Evolutionary conservation across 805 yeast genomes (phyloP).

Genomic region (Ogataea nitratoaversa): DNA sequence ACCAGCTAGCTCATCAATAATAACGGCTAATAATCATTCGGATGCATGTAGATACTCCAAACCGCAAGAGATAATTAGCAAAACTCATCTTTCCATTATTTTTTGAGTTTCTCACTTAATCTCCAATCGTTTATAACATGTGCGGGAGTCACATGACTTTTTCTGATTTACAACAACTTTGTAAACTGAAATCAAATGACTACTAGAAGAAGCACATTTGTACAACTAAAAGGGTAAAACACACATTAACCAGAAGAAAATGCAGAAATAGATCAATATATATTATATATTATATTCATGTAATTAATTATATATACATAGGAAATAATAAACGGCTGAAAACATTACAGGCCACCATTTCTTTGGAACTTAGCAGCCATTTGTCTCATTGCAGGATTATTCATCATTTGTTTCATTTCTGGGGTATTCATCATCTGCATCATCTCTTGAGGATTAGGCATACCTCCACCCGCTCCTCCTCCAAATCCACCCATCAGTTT

Average conservation of each 20-base stretch:
- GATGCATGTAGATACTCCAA: no score
- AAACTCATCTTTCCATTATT: no score
- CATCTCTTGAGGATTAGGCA: constrained; percentile 47
- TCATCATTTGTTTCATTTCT: constrained; percentile 51
- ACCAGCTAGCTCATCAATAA: no score
- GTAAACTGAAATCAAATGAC: background rate
- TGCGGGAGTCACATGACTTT: background rate
- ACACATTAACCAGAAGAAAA: no score
- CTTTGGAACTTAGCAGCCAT: constrained; percentile 46
- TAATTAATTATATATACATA: no score
- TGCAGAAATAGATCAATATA: no score
- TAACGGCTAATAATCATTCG: no score
- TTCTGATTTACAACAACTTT: background rate
- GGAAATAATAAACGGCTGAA: no score
- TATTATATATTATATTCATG: no score
- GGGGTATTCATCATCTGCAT: constrained; percentile 34
- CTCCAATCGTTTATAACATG: background rate
- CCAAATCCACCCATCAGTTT: constrained; percentile 56
- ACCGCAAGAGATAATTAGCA: no score
- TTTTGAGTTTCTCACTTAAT: background rate
- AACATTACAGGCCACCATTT: constrained; percentile 22
- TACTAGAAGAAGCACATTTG: no score
- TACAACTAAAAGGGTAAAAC: no score
- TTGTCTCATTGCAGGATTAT: constrained; percentile 69
- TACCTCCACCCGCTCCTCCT: constrained; percentile 22